Percentiles rank a stretch among this genome's conserved stretches.
Evolutionary conservation across 2,329 filamentous ascomycete species (phyloP).

Genomic region (Exophiala sp.): DNA sequence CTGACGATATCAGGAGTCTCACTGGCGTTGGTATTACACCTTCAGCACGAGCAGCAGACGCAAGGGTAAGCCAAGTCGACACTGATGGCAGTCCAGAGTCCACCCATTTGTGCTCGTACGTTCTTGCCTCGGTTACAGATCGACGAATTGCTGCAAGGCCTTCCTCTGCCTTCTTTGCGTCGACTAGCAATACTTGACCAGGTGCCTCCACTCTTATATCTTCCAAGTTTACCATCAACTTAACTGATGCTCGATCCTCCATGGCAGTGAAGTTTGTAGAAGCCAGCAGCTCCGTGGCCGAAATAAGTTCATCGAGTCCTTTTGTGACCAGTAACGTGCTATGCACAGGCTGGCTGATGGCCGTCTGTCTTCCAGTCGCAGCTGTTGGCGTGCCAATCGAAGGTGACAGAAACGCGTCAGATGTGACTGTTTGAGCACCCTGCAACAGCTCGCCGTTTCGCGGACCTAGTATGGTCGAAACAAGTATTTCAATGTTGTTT

Average conservation of each 20-base stretch:
- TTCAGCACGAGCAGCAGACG: constrained; percentile 33
- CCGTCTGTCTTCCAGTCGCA: constrained; percentile 60
- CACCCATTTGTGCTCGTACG: constrained; percentile 72
- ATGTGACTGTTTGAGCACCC: constrained; percentile 35
- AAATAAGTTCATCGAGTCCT: constrained; percentile 63
- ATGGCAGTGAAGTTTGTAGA: constrained; percentile 34
- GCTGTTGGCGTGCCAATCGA: constrained; percentile 66
- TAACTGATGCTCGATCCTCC: constrained; percentile 43
- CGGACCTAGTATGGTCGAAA: constrained; percentile 43
- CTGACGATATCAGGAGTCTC: constrained; percentile 61
- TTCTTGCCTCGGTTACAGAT: constrained; percentile 64
- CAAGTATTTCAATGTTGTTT: constrained; percentile 59
- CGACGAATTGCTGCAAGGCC: constrained; percentile 66
- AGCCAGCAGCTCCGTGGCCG: constrained; percentile 37
- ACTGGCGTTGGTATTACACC: constrained; percentile 62
- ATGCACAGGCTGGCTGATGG: constrained; percentile 78
- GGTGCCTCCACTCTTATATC: constrained; percentile 40
- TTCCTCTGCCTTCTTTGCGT: constrained; percentile 59
- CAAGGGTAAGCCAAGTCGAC: constrained; percentile 58
- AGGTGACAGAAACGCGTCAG: constrained; percentile 66
- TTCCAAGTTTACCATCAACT: constrained; percentile 57
- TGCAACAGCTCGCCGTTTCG: constrained; percentile 21
- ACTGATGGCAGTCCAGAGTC: constrained; percentile 65
- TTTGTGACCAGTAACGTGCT: constrained; percentile 71
- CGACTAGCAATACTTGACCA: constrained; percentile 49